Evolutionary conservation across 345 rosid genomes (phyloP), one percentile per base, ranked within the genome.

Genomic region (Linum tenue): DNA sequence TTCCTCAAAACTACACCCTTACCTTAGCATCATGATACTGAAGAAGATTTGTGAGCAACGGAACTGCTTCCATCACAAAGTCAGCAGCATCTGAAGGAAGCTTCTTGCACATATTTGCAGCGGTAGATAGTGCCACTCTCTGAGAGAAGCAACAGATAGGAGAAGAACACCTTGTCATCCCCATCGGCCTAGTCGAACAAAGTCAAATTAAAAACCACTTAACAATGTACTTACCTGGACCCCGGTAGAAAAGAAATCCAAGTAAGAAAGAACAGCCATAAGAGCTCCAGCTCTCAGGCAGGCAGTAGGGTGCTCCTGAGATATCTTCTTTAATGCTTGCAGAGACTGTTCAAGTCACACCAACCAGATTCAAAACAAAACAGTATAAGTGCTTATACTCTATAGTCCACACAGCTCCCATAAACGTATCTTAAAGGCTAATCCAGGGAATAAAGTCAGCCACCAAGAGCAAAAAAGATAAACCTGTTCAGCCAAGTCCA

Each of bases 401-500:
- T 39, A 9, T 5, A 39, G 16, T 7, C 7, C 6, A 70, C 15
- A 36, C 11, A 63, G 37, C 43, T 42, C 31, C 6, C 7, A 6
- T 12, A 2, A 56, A 42, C 50, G 42, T 7, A 56, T 44, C 62
- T 39, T 35, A 56, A 10, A 53, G 16, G 31, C 37, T 56, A 22
- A 3, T 22, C 12, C 31, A n/a, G 35, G 31, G 5, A 16, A 22
- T 48, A 17, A 39, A 36, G 7, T 31, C 31, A 51, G 15, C 57
- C 40, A 56, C 44, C 40, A 50, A 36, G 36, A 11, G 22, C 14
- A 4, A 7, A 31, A 65, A 9, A 56, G 72, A 64, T 76, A 4
- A 69, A 95, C 98, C 97, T 95, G 99, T 76, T 95, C 99, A 62
- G 99, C 99, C 72, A 95, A 81, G 78, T 95, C 99, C 99, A 95